phyloP scores from a whole-genome alignment of 2,329 filamentous ascomycete species.

The Xylaria sp. region DNA sequence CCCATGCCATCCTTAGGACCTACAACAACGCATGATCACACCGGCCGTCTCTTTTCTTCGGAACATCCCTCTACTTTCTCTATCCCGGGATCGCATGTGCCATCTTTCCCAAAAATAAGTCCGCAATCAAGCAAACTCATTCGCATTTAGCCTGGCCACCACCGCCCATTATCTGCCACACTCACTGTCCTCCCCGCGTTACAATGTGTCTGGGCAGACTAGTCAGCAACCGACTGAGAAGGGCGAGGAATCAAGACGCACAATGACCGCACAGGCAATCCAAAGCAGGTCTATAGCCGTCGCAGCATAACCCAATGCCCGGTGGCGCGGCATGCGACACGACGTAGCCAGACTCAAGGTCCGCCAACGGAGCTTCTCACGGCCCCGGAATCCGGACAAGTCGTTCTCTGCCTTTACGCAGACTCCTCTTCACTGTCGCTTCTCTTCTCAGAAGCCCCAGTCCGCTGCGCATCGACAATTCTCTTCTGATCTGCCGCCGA shows the following conservation, averaged over 20 bases:
- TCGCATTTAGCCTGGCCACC: background rate
- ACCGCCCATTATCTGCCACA: background rate
- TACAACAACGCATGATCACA: too few species aligned
- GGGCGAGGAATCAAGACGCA: background rate
- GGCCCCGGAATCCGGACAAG: too few species aligned
- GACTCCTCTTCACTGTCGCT: constrained; percentile 13
- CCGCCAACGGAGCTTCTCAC: background rate
- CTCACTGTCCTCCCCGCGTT: too few species aligned
- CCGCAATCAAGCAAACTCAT: background rate
- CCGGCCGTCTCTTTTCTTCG: too few species aligned
- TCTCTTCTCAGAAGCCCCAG: background rate
- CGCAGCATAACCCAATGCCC: background rate
- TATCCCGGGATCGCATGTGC: too few species aligned
- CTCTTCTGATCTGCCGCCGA: constrained; percentile 55
- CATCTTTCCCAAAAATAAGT: too few species aligned
- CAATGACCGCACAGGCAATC: background rate
- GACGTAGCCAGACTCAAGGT: too few species aligned
- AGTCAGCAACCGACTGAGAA: background rate
- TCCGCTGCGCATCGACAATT: constrained; percentile 29
- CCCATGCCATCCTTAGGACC: too few species aligned
- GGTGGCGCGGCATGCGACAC: background rate
- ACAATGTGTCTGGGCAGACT: background rate
- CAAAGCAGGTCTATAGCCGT: background rate
- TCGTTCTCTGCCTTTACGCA: constrained; percentile 7
- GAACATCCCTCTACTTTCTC: too few species aligned